These are phyloP conservation scores for Chenopodium suecicum DNA, from an alignment of 148 eudicot species.

Conservation along the genomic window DNA sequence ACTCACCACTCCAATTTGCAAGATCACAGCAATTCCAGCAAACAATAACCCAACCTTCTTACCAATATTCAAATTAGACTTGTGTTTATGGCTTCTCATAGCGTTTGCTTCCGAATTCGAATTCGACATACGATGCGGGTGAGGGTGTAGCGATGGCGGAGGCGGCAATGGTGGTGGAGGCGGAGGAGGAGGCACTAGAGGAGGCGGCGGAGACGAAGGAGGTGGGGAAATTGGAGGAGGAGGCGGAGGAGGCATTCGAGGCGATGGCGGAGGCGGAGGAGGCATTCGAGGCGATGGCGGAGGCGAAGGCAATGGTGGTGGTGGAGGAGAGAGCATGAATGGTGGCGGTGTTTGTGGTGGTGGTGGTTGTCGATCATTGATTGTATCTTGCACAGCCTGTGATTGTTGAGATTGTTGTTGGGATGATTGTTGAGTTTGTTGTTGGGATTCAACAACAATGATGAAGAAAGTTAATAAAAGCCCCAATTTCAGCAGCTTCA, in stretches of 20 bases:
- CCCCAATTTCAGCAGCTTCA: constrained; percentile 25
- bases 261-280: neutral
- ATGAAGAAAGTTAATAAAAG: constrained; percentile 25
- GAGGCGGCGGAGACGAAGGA: constrained; percentile 12
- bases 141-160: constrained; percentile 18
- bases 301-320: constrained; percentile 14
- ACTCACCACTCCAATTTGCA: constrained; percentile 64
- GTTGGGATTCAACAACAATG: constrained; percentile 38
- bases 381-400: neutral
- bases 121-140: neutral
- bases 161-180: constrained; percentile 3
- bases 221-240: constrained; percentile 16
- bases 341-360: neutral
- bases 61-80: constrained; percentile 41
- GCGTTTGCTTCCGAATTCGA: constrained; percentile 2
- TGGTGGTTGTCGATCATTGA: neutral
- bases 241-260: neutral
- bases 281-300: neutral
- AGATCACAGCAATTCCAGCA: constrained; percentile 51
- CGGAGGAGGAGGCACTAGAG: neutral
- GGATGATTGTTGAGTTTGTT: neutral
- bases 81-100: neutral
- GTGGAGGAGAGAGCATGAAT: constrained; percentile 6
- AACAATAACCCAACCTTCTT: constrained; percentile 64
- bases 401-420: neutral